phyloP scores from a whole-genome alignment of 2,329 filamentous ascomycete species.

The Pestalotiopsis sp. region DNA sequence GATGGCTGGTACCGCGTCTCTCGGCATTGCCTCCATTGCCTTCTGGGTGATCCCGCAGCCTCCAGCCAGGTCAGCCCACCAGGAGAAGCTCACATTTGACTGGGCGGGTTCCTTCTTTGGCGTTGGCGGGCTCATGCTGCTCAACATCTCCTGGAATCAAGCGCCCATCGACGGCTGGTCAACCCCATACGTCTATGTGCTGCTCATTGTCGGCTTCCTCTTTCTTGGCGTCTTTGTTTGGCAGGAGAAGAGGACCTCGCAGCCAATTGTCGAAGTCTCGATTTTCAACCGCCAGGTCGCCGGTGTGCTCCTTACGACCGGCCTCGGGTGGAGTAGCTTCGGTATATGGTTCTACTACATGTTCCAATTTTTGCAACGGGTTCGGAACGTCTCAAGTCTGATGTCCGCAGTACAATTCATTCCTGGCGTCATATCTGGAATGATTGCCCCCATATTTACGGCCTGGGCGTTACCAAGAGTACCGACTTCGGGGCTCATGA shows the following conservation, averaged over 20 bases:
- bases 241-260: conserved; percentile 48
- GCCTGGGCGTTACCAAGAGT: conserved; percentile 31
- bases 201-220: conserved; percentile 58
- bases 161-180: conserved; percentile 61
- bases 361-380: conserved; percentile 40
- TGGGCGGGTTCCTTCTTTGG: conserved; percentile 44
- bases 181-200: conserved; percentile 54
- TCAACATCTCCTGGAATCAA: conserved; percentile 71
- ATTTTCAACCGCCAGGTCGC: conserved; percentile 43
- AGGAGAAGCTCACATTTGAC: conserved; percentile 29
- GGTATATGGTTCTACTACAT: conserved; percentile 42
- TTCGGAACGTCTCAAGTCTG: conserved; percentile 30
- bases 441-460: conserved; percentile 28
- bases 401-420: conserved; percentile 32
- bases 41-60: conserved; percentile 35
- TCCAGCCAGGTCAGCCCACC: conserved; percentile 19
- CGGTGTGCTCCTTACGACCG: conserved; percentile 47
- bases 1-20: conserved; percentile 37
- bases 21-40: conserved; percentile 32
- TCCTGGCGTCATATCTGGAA: conserved; percentile 23
- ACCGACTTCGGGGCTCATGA: conserved; percentile 37
- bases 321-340: conserved; percentile 42
- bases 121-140: conserved; percentile 56
- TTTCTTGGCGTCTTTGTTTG: conserved; percentile 58
- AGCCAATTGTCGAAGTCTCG: conserved; percentile 52